Conservation (phyloP, 176 grass and related monocot species). For the Carex myosuroides region DNA sequence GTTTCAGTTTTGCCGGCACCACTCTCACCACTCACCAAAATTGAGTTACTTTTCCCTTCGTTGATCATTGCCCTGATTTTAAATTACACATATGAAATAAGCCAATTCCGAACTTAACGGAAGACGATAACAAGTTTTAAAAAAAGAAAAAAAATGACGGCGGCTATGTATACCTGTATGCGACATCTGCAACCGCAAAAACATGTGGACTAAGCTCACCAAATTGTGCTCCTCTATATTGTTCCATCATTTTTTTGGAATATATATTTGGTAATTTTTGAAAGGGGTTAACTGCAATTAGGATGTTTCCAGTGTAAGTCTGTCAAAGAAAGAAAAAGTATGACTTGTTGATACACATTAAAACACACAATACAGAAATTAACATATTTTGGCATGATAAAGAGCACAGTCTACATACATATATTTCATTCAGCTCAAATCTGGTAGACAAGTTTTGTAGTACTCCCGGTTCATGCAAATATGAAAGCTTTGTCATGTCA, state of each 20-base stretch:
- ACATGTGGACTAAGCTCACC: slow-evolving; percentile 98
- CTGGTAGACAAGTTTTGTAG: slow-evolving; percentile 74
- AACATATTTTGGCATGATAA: background rate
- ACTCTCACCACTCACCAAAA: slow-evolving; percentile 98
- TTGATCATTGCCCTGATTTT: slow-evolving; percentile 82
- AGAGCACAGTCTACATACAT: slow-evolving; percentile 45
- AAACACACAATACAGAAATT: slow-evolving; percentile 7
- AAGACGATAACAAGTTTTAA: slow-evolving; percentile 4
- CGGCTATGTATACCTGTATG: slow-evolving; percentile 52
- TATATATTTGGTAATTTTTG: slow-evolving; percentile 91
- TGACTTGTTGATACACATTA: background rate
- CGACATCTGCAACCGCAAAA: slow-evolving; percentile 96
- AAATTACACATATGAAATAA: slow-evolving; percentile 21
- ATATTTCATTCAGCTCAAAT: slow-evolving; percentile 99
- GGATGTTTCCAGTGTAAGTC: slow-evolving; percentile 99
- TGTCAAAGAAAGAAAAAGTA: slow-evolving; percentile 29
- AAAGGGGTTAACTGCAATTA: slow-evolving; percentile 98
- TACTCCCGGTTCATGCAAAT: slow-evolving; percentile 96
- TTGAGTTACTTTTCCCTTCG: slow-evolving; percentile 90
- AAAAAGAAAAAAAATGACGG: background rate
- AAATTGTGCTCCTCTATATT: slow-evolving; percentile 95
- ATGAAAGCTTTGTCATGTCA: slow-evolving; percentile 99
- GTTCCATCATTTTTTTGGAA: slow-evolving; percentile 95
- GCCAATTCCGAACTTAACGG: background rate
- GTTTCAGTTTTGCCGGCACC: slow-evolving; percentile 99